Conservation (phyloP, 2,329 filamentous ascomycete genomes). For the Pseudocercospora crystallina region DNA sequence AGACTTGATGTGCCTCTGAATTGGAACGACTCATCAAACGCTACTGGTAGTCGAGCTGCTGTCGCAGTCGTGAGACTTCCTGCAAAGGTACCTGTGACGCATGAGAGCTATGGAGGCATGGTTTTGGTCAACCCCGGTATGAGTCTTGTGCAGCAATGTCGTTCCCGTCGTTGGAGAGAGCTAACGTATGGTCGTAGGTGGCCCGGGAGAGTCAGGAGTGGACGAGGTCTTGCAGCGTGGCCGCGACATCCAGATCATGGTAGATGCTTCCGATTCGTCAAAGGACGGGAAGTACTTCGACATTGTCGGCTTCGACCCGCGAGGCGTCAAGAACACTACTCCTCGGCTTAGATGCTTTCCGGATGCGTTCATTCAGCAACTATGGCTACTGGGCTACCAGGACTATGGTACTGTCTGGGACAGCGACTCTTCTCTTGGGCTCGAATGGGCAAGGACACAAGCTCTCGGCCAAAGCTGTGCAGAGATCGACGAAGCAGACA, state of each 20-base stretch:
- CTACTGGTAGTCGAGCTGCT: not conserved
- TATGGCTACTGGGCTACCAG: conserved; percentile 29
- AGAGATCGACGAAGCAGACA: conserved; percentile 35
- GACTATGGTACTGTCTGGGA: conserved; percentile 25
- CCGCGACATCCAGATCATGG: conserved; percentile 15
- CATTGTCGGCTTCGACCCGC: conserved; percentile 47
- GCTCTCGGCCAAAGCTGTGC: conserved; percentile 11
- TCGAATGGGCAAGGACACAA: conserved; percentile 8
- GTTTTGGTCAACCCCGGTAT: conserved; percentile 44
- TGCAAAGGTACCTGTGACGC: conserved; percentile 41
- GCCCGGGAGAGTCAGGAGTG: conserved; percentile 45
- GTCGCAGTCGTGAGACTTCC: conserved; percentile 50
- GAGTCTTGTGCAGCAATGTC: too few relatives aligned
- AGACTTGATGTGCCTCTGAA: conserved; percentile 51
- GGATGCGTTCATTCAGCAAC: conserved; percentile 33
- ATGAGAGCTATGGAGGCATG: conserved; percentile 42
- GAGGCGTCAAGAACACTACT: conserved; percentile 40
- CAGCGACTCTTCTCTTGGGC: conserved; percentile 1
- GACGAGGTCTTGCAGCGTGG: conserved; percentile 31
- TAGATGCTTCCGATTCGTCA: conserved; percentile 17
- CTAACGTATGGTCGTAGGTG: conserved; percentile 13
- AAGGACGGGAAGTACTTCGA: conserved; percentile 40
- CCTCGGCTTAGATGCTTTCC: conserved; percentile 39
- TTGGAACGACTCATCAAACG: conserved; percentile 40
- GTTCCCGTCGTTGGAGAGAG: too few relatives aligned